Evolutionary conservation across 78 protist species (phyloP), one percentile per base, ranked within the genome.

Genomic region (Dictyostelium discoideum): DNA sequence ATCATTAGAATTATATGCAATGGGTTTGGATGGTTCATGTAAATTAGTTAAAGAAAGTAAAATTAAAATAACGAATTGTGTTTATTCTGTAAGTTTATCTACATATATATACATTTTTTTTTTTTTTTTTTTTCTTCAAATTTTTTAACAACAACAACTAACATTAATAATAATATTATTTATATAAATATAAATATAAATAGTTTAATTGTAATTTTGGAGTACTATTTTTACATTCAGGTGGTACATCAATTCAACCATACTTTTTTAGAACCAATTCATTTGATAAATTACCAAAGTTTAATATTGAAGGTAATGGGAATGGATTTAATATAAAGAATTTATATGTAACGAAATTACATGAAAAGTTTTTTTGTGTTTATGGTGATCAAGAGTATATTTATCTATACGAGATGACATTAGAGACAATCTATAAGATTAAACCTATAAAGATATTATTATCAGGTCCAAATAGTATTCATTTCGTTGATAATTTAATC

Each of bases 241-340:
- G 95, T 69, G 88, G 88, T 40, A 83, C 84, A 29, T 39, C 87
- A 37, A 90, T 90, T 73, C 95, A 90, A 82, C 95, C 95, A 29
- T 90, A 82, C 57, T n/a, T 63, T 46, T 90, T 90, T 37, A 90
- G 87, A 82, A 14, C 7, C 14, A 80, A 74, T 29, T 90, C 85
- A 29, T 81, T 90, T 22, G 95, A 90, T 44, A 80, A 73, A 40
- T 39, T 90, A 37, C 86, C 95, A 73, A 90, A 73, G 7, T 90
- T 90, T 37, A 73, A 74, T 26, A 50, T 90, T 0, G 95, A 90
- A 22, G 50, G 80, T 11, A 44, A 11, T 37, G 65, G 63, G 4
- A 54, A 18, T 32, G 69, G 82, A 32, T 69, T 90, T 40, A 80
- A 90, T 37, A 16, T 90, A 4, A 90, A 44, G 44, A 82, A 82